Evolutionary conservation across 164 flowering plant species (phyloP), one percentile per base, ranked within the genome.

Genomic region (Platanus orientalis): DNA sequence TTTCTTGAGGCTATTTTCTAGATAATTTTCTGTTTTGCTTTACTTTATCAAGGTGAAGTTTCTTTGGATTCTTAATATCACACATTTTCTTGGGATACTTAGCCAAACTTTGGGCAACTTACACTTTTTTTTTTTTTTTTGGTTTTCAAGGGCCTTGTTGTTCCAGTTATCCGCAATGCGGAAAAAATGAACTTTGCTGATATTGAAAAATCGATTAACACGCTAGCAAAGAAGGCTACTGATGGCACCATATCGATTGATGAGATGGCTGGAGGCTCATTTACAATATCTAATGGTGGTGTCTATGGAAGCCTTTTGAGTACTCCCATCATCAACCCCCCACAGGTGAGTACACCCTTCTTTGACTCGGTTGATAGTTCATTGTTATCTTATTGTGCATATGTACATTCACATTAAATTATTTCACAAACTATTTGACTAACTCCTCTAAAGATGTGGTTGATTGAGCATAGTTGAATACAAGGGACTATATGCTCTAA

Each of bases 81-180:
- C 27, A 3, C n/a, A n/a, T n/a, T n/a, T n/a, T n/a, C n/a, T 2
- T n/a, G 14, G 19, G 13, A n/a, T 6, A n/a, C 54, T 14, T 51
- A 9, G 13, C 3, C 19, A 4, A 6, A 47, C 5, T 16, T 42
- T 17, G 4, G 54, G 36, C 36, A 4, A 27, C 54, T 64, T 29
- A 44, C 40, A 24, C 29, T 4, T n/a, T n/a, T n/a, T n/a, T n/a
- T 51, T 71, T 63, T 13, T 64, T 71, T 7, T 63, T n/a, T n/a
- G n/a, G n/a, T n/a, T n/a, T n/a, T n/a, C n/a, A n/a, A 94, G 98
- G 98, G 98, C n/a, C 95, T 94, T 62, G 98, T 94, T 26, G 98
- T 94, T 65, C 98, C 98, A 50, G 98, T 94, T 28, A 68, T 94
- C 65, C 96, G 98, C 40, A 69, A 79, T 75, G 92, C 89, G 6